Evolutionary conservation across 2,329 filamentous ascomycete genomes (phyloP), one percentile per base, ranked within the genome.

Genomic region (Leptosphaerulina australis): DNA sequence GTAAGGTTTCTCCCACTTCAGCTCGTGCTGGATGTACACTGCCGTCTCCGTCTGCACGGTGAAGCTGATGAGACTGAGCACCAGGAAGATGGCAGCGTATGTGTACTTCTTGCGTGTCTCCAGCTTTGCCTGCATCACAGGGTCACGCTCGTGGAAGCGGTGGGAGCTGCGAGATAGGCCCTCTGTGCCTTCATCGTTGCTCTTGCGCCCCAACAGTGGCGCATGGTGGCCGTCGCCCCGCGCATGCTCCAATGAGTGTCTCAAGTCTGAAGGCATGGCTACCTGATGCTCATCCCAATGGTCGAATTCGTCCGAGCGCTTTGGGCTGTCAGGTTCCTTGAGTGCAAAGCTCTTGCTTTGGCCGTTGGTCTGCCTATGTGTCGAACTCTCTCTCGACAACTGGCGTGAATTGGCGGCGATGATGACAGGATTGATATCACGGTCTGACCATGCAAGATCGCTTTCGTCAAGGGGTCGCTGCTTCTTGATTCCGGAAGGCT

Each of bases 1-100:
- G 77, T 97, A 99, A n/a, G 94, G 90, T 78, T 99, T 99, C 76
- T 95, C 85, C 94, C 94, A 99, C 57, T 88, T 86, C 57, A 97
- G 76, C 53, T 94, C 86, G 71, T 93, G 87, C 77, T 97, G 93
- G 54, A 99, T 94, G 76, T 97, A 92, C 8, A 95, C 87, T 9
- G 92, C 93, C 44, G 96, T 91, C 79, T 97, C 93, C 3, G 94
- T 97, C 81, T 99, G 94, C 5, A 96, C 79, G 37, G 91, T 90
- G 71, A 99, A 99, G 68, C 89, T 88, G 51, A 96, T 77, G 67
- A 99, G 79, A 68, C 89, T 94, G 60, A 97, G 70, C 22, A 88
- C 75, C 53, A 99, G 81, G 74, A 97, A 97, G 60, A 91, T 83
- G 41, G 83, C 87, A 1, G 94, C 93, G 69, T 93, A 90, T 18